Percentiles rank a stretch among this genome's conserved stretches.
Conservation (phyloP, 208 protist species). For the Borovskyia barvae region DNA sequence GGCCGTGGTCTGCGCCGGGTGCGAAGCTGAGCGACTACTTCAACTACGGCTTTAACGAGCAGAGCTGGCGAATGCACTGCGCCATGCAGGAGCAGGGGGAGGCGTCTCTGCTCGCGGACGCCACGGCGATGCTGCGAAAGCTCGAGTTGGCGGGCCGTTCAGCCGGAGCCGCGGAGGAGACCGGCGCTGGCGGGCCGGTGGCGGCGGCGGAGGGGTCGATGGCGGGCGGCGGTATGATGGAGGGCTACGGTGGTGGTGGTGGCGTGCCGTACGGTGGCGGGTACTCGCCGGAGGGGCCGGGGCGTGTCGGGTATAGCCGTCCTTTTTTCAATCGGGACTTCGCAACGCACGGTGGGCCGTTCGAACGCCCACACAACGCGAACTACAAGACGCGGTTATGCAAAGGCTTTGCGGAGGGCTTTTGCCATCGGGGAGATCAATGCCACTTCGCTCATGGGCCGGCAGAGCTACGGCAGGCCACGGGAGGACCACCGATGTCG, state of each 20-base stretch:
- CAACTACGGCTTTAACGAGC: conserved; percentile 91
- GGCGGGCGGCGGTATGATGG: conserved; percentile 5
- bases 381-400: conserved; percentile 78
- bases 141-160: conserved; percentile 32
- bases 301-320: conserved; percentile 5
- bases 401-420: conserved; percentile 67
- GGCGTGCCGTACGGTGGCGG: conserved; percentile 3
- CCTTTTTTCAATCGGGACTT: conserved; percentile 1
- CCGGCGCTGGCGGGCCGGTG: not conserved
- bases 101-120: conserved; percentile 51
- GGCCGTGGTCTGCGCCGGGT: conserved; percentile 74
- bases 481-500: not conserved
- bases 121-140: conserved; percentile 55
- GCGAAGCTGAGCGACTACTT: conserved; percentile 89
- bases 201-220: conserved; percentile 1
- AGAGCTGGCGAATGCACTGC: conserved; percentile 85
- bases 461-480: conserved; percentile 42
- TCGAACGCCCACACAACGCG: conserved; percentile 7
- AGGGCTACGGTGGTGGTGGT: conserved; percentile 3
- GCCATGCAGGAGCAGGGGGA: conserved; percentile 70
- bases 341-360: conserved; percentile 4
- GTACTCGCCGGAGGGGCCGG: not conserved
- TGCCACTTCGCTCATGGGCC: conserved; percentile 86
- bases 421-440: conserved; percentile 55
- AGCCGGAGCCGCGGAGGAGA: conserved; percentile 1